Evolutionary conservation across 345 rosid species (phyloP), one percentile per base, ranked within the genome.

Genomic region (Pelargonium nanum): DNA sequence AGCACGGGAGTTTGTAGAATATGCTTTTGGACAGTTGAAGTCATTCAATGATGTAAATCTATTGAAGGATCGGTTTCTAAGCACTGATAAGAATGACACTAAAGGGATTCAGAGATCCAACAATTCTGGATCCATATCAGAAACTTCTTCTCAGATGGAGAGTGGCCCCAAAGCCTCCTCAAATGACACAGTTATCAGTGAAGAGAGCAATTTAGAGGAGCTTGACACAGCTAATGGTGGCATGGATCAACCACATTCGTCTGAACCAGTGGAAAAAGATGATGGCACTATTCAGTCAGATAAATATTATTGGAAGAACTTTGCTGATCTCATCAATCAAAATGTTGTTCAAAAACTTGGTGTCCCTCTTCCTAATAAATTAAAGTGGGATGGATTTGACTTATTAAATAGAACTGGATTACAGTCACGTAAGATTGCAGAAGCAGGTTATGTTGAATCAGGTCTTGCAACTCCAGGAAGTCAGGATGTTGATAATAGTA

Each of bases 1-100:
- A 60, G 95, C 86, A 16, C 83, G 93, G 5, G 85, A 85, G 61
- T 89, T 89, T 78, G 98, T 92, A 61, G 86, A 92, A 80, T 78
- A 74, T 77, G 91, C 93, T 62, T 92, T 92, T 72, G 93, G 93
- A 58, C 96, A 78, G 76, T 62, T 92, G 59, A 86, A 89, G 73
- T 75, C 93, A 68, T 77, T 89, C 71, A 85, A 78, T 70, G 88
- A 80, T 65, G 55, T 80, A 44, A 66, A 81, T 19, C 52, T 65
- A 69, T 25, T 59, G 74, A 81, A 73, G 68, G 75, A 72, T 65
- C 66, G 53, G 55, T 63, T 63, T 65, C 57, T 67, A 65, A 76
- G 65, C 22, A 65, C 56, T 44, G 75, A 69, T 62, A 54, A n/a
- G 4, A 57, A 61, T 56, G 72, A 25, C n/a, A 54, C 48, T 20